Base-by-base conservation (phyloP, 148 eudicot species). In the Vaccinium myrtillus region DNA sequence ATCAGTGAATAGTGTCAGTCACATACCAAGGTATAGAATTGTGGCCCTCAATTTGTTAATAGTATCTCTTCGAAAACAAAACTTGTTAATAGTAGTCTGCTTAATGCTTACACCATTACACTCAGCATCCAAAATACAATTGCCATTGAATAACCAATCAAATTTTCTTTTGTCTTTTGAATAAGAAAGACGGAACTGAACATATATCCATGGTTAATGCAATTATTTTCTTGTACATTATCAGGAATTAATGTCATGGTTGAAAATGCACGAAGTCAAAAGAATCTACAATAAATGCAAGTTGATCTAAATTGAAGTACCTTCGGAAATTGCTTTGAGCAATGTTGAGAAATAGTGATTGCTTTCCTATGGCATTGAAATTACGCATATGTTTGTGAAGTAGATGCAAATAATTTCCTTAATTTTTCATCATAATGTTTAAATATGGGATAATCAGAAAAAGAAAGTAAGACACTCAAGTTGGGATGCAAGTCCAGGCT, bases 11-110 rank as follows among this genome's bases (percentile, higher is more conserved):
- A 81, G 58, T 73, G 86, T 83, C 69, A 76, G 74, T 73, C 77
- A 81, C 78, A 74, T 36, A 30, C 85, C 77, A 77, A 92, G 98
- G 98, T 95, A 89, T 43, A 50, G 53, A 13, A 49, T 58, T 46
- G 21, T 77, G 83, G 77, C 5, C 73, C 39, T 65, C 80, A 59
- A 50, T 1, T 36, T 43, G 16, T 81, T n/a, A 23, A 65, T 65
- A 23, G 30, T 10, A 10, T 65, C 30, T 65, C 4, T 21, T 23
- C 5, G 1, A 65, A 65, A 10, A n/a, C 5, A 30, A 65, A 65
- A 23, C 30, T 65, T 65, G 71, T 23, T 65, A 65, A 13, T 55
- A 71, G n/a, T 36, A 2, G 9, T 43, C 1, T 32, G 49, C 46
- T 43, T 25, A 3, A 23, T 56, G 58, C 23, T 81, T 50, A 21